These are phyloP conservation scores for Epichloe sylvatica DNA, from an alignment of 2,329 filamentous ascomycete genomes.

Conservation along the genomic window DNA sequence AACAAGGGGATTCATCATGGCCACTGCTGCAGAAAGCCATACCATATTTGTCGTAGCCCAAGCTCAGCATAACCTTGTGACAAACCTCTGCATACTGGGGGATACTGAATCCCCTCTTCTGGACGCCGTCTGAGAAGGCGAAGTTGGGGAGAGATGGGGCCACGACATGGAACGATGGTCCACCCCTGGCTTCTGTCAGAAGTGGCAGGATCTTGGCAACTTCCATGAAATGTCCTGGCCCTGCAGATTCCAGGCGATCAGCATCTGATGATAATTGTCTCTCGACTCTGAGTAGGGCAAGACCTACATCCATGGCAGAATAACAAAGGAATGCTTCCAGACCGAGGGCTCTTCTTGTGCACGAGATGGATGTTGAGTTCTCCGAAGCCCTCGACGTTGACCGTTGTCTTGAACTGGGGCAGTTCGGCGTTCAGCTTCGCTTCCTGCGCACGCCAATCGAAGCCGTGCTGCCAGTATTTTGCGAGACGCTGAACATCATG, in stretches of 20 bases:
- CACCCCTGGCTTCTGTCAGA: slow-evolving; percentile 20
- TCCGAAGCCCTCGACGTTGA: slow-evolving; percentile 44
- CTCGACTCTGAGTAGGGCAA: background rate
- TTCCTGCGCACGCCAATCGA: slow-evolving; percentile 49
- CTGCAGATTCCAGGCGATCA: slow-evolving; percentile 8
- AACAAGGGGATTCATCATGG: no score
- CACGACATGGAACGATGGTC: slow-evolving; percentile 39
- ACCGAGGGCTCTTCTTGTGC: slow-evolving; percentile 36
- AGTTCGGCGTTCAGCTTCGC: slow-evolving; percentile 39
- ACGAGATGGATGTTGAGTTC: slow-evolving; percentile 50
- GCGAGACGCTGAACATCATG: slow-evolving; percentile 22
- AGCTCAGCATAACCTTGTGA: slow-evolving; percentile 53
- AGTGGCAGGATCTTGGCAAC: slow-evolving; percentile 46
- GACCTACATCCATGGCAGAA: slow-evolving; percentile 26
- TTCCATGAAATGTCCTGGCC: slow-evolving; percentile 58
- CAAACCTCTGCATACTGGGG: slow-evolving; percentile 36
- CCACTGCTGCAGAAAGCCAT: background rate
- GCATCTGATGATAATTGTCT: background rate
- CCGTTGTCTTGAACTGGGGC: slow-evolving; percentile 39
- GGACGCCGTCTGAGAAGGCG: slow-evolving; percentile 21
- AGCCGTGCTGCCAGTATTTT: slow-evolving; percentile 29
- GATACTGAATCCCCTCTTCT: slow-evolving; percentile 18
- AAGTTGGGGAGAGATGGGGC: slow-evolving; percentile 45
- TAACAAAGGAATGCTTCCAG: slow-evolving; percentile 47
- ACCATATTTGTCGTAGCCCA: slow-evolving; percentile 39